phyloP scores from a whole-genome alignment of 2,329 filamentous ascomycete species.

The Acarospora socialis region DNA sequence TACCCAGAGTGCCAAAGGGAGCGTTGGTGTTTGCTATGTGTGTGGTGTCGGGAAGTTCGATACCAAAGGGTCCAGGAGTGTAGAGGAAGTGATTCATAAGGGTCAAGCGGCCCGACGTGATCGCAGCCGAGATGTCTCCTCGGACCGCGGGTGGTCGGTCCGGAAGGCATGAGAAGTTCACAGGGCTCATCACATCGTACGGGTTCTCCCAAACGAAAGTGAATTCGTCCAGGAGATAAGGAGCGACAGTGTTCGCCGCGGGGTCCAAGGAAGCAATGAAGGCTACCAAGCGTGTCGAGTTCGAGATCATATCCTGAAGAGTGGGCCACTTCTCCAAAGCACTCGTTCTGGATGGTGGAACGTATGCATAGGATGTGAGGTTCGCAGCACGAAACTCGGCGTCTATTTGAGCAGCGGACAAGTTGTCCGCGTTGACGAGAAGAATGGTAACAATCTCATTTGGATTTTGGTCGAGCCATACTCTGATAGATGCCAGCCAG shows the following conservation, averaged over 20 bases:
- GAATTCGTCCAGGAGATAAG: neutral
- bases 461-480: neutral
- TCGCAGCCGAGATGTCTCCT: slow-evolving; percentile 33
- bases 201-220: neutral
- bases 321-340: neutral
- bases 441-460: neutral
- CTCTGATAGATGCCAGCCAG: neutral
- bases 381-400: neutral
- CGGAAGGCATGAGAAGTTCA: slow-evolving; percentile 53
- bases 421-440: neutral
- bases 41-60: slow-evolving; percentile 47
- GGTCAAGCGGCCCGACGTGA: slow-evolving; percentile 47
- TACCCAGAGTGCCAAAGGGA: slow-evolving; percentile 39
- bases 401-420: neutral
- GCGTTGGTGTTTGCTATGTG: slow-evolving; percentile 53
- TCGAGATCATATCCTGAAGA: neutral
- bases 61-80: slow-evolving; percentile 36
- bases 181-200: neutral
- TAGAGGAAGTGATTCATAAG: slow-evolving; percentile 74
- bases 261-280: neutral
- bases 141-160: slow-evolving; percentile 46
- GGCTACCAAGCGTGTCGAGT: neutral
- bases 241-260: neutral
- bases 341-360: neutral
- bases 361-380: neutral